Evolutionary conservation across 225 moss, liverwort and hornwort genomes (phyloP).

Genomic region (Neckera pumila): DNA sequence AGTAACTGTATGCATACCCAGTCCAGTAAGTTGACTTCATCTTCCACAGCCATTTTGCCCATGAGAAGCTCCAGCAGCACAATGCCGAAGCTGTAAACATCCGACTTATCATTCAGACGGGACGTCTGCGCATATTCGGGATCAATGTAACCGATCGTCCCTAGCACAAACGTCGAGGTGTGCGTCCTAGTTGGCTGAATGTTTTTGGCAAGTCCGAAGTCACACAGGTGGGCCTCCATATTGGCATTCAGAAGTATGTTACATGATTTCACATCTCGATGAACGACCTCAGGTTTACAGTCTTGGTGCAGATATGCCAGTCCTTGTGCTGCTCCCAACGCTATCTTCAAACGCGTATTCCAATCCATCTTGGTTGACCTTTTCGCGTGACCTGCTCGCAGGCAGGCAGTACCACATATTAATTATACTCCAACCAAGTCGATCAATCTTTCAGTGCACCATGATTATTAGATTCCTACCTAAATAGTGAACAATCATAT

Average conservation of each 20-base stretch:
- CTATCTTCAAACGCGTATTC: slow-evolving; percentile 74
- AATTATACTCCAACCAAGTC: background rate
- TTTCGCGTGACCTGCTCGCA: slow-evolving; percentile 27
- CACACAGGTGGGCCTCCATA: slow-evolving; percentile 76
- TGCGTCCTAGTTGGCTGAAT: slow-evolving; percentile 67
- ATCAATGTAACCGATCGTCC: slow-evolving; percentile 91
- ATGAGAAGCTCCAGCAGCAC: slow-evolving; percentile 2
- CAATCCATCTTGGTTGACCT: slow-evolving; percentile 73
- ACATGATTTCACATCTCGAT: slow-evolving; percentile 82
- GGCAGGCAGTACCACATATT: background rate
- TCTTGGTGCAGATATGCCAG: slow-evolving; percentile 89
- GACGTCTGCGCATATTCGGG: slow-evolving; percentile 95
- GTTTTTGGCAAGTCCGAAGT: slow-evolving; percentile 85
- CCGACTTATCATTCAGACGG: slow-evolving; percentile 31
- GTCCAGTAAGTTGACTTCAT: slow-evolving; percentile 69
- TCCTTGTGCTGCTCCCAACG: slow-evolving; percentile 83
- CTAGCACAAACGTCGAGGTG: slow-evolving; percentile 82
- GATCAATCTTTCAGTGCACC: background rate
- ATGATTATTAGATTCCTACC: background rate
- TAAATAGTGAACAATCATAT: background rate
- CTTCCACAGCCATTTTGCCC: slow-evolving; percentile 85
- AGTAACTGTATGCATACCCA: slow-evolving; percentile 24
- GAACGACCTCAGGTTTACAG: slow-evolving; percentile 80
- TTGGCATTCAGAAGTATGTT: slow-evolving; percentile 74
- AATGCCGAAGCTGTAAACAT: background rate